A percentile compares a stretch with the other conserved stretches of the same genome.
Evolutionary conservation across 2,329 filamentous ascomycete species (phyloP).

Genomic region (Daldinia sp.): DNA sequence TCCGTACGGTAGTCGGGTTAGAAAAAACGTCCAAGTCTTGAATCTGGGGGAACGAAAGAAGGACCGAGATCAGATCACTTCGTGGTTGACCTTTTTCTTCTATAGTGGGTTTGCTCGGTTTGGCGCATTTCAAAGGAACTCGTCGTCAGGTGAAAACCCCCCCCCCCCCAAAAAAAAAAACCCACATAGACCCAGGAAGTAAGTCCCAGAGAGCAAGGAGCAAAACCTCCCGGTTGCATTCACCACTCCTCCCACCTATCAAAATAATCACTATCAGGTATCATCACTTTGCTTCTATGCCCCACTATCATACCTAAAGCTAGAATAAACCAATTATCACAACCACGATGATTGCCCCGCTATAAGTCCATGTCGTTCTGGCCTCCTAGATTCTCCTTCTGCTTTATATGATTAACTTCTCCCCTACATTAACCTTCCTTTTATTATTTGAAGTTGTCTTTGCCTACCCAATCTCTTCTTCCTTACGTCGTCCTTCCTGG

Average conservation of each 20-base stretch:
- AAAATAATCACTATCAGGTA: slow-evolving; percentile 16
- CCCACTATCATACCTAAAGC: slow-evolving; percentile 30
- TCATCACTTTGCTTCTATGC: slow-evolving; percentile 25
- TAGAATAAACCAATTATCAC: slow-evolving; percentile 31
- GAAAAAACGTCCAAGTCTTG: slow-evolving; percentile 24
- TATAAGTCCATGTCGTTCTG: slow-evolving; percentile 34
- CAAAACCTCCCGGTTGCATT: slow-evolving; percentile 40
- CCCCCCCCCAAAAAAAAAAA: too few species aligned
- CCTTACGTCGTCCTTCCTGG: neutral
- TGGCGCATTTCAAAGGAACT: slow-evolving; percentile 8
- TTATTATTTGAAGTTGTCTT: slow-evolving; percentile 28
- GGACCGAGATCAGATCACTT: slow-evolving; percentile 17
- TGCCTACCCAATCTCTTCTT: slow-evolving; percentile 16
- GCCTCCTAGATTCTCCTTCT: slow-evolving; percentile 18
- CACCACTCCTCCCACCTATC: slow-evolving; percentile 11
- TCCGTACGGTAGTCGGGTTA: slow-evolving; percentile 13
- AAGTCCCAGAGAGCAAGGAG: too few species aligned
- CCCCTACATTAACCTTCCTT: slow-evolving; percentile 6
- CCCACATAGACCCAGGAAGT: too few species aligned
- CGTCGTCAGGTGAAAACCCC: slow-evolving; percentile 21
- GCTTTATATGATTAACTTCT: neutral
- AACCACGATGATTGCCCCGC: slow-evolving; percentile 27
- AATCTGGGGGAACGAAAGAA: slow-evolving; percentile 21
- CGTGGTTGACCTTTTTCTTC: slow-evolving; percentile 1
- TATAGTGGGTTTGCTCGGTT: slow-evolving; percentile 10